Base-by-base conservation (phyloP, 345 rosid species). In the Pugionium dolabratum region DNA sequence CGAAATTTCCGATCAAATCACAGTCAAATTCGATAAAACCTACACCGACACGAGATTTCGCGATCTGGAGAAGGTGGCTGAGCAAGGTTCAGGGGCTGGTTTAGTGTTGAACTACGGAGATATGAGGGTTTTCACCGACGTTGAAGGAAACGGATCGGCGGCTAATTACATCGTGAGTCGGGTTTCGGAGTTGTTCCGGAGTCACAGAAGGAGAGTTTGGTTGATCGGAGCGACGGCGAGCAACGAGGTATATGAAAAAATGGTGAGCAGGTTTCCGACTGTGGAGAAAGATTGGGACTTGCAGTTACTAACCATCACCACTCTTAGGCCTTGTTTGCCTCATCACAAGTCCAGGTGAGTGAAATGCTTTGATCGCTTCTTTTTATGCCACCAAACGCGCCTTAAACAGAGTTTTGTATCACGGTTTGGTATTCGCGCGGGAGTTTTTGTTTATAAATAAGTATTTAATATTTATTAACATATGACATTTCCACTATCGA, bases 211-310 rank as follows among this genome's bases (percentile, higher is more conserved):
- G 52, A 86, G 82, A 73, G 74, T 88, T 7, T 78, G 90, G 82
- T 43, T 91, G 58, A 83, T 91, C 8, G 96, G 98, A 11, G 76
- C 85, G 2, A 81, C 82, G 18, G 75, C 69, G 37, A 84, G 78
- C 60, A 71, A 85, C 28, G 94, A 86, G 41, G 77, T 71, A n/a
- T 91, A 85, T 44, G 73, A 67, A 70, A 83, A 81, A 72, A 81
- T 85, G 69, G 55, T 73, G 63, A 73, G 9, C 7, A 84, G 75
- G 75, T 91, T 81, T 71, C 88, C 86, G 4, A 66, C 56, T 1
- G 66, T 80, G 28, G 98, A 84, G 71, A 84, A 85, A 44, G 87
- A 91, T 27, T 91, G 96, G 98, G 87, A 86, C 63, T 63, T 91
- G 83, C 87, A 86, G 82, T 73, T 88, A 62, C 78, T 91, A 71